These are phyloP conservation scores for Gastrolobium bilobum DNA, from an alignment of 306 rosid genomes.

Conservation along the genomic window DNA sequence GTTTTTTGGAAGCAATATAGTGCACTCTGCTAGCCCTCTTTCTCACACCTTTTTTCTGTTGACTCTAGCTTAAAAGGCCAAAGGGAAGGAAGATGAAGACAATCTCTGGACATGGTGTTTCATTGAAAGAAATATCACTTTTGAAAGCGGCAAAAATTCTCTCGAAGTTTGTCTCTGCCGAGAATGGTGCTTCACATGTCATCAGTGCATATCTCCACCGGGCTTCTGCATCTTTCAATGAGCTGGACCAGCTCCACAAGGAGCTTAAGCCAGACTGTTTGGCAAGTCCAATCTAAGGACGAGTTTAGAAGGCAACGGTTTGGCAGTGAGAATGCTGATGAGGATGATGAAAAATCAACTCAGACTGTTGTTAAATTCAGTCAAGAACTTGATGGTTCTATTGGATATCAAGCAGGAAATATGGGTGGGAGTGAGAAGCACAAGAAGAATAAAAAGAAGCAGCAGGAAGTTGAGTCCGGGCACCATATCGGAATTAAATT, in stretches of 20 bases:
- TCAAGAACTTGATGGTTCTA: constrained; percentile 37
- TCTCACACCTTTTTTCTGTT: neutral
- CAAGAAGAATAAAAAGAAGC: constrained; percentile 48
- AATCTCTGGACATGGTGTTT: constrained; percentile 20
- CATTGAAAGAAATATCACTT: constrained; percentile 43
- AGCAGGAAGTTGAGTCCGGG: constrained; percentile 3
- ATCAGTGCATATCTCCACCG: constrained; percentile 43
- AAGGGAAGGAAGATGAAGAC: constrained; percentile 50
- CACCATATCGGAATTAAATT: neutral
- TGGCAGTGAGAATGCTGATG: neutral
- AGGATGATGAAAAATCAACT: constrained; percentile 7
- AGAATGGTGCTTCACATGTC: constrained; percentile 53
- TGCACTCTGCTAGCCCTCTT: neutral
- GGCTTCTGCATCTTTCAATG: constrained; percentile 45
- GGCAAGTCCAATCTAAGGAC: constrained; percentile 3
- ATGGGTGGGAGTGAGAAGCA: constrained; percentile 34
- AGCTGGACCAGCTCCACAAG: constrained; percentile 57
- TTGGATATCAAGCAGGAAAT: constrained; percentile 17
- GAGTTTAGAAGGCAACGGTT: neutral
- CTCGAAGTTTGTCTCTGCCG: constrained; percentile 52
- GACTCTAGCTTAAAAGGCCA: neutral
- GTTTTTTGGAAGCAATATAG: neutral
- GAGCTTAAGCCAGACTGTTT: too few relatives aligned
- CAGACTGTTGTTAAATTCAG: neutral
- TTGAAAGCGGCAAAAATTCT: constrained; percentile 54